Conservation (phyloP, 352 stramenopile species). For the Phytopythium vexans region DNA sequence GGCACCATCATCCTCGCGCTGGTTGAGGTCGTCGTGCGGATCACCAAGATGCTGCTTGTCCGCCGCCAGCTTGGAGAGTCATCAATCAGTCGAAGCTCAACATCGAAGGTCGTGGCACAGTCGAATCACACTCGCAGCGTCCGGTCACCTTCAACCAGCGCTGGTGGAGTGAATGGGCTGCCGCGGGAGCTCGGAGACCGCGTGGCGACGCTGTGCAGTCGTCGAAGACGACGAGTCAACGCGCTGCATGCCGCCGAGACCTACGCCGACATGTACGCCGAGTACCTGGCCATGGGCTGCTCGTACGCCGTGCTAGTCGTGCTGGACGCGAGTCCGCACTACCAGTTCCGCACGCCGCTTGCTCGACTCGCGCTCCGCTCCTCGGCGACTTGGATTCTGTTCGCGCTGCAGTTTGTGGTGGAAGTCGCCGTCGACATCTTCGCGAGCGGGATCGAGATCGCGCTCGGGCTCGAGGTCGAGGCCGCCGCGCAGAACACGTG, state of each 20-base stretch:
- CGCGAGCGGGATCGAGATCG: conserved; percentile 11
- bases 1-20: conserved; percentile 14
- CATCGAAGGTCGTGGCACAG: background rate
- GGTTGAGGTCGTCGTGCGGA: conserved; percentile 17
- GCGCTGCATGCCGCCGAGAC: conserved; percentile 19
- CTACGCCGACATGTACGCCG: conserved; percentile 34
- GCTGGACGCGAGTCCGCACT: conserved; percentile 26
- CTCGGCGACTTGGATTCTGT: conserved; percentile 7
- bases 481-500: conserved; percentile 11
- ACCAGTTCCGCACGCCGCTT: conserved; percentile 3
- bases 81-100: background rate
- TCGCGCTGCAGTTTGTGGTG: conserved; percentile 8
- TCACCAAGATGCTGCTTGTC: conserved; percentile 12
- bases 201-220: conserved; percentile 9
- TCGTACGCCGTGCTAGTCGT: conserved; percentile 28
- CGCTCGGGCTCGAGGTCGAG: conserved; percentile 12
- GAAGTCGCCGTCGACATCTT: conserved; percentile 18
- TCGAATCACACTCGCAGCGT: background rate
- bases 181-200: background rate
- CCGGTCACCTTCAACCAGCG: background rate
- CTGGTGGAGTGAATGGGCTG: background rate
- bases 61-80: conserved; percentile 4
- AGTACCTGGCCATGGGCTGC: conserved; percentile 39
- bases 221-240: conserved; percentile 12
- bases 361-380: conserved; percentile 3